Evolutionary conservation across 2,329 filamentous ascomycete genomes (phyloP).

Genomic region (Claviceps sp.): DNA sequence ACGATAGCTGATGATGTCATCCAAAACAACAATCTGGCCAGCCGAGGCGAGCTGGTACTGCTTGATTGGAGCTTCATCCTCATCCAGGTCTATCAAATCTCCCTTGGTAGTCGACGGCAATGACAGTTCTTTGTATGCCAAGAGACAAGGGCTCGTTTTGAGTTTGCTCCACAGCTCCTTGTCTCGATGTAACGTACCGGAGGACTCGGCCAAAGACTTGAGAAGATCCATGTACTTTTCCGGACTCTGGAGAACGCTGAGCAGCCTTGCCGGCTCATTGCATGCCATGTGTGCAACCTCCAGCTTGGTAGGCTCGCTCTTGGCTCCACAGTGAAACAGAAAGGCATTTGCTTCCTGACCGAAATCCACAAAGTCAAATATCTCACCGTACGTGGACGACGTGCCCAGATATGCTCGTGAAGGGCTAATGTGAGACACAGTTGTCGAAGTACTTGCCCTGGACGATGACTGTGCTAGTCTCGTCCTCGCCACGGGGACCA

Average conservation of each 20-base stretch:
- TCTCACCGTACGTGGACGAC: conserved; percentile 60
- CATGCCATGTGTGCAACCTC: conserved; percentile 81
- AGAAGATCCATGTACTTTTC: conserved; percentile 82
- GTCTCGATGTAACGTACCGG: conserved; percentile 58
- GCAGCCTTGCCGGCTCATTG: conserved; percentile 66
- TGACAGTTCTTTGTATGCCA: conserved; percentile 67
- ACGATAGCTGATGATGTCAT: conserved; percentile 81
- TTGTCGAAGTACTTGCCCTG: conserved; percentile 19
- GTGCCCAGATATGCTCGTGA: conserved; percentile 68
- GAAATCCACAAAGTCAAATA: conserved; percentile 97
- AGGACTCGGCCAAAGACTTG: conserved; percentile 64
- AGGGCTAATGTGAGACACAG: conserved; percentile 41
- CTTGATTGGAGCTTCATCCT: conserved; percentile 53
- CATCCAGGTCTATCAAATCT: conserved; percentile 37
- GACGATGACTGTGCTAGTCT: conserved; percentile 15
- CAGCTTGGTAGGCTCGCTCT: conserved; percentile 73
- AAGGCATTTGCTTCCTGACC: conserved; percentile 79
- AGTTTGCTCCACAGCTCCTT: conserved; percentile 66
- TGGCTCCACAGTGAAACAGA: conserved; percentile 76
- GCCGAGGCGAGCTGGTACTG: conserved; percentile 69
- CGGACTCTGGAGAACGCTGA: conserved; percentile 63
- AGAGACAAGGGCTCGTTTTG: conserved; percentile 60
- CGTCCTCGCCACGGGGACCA: conserved; percentile 52
- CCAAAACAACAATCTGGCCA: conserved; percentile 60
- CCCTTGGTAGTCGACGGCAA: conserved; percentile 22